Percentiles rank a stretch among this genome's conserved stretches.
phyloP scores from a whole-genome alignment of 306 rosid species.

The Rosa persica region DNA sequence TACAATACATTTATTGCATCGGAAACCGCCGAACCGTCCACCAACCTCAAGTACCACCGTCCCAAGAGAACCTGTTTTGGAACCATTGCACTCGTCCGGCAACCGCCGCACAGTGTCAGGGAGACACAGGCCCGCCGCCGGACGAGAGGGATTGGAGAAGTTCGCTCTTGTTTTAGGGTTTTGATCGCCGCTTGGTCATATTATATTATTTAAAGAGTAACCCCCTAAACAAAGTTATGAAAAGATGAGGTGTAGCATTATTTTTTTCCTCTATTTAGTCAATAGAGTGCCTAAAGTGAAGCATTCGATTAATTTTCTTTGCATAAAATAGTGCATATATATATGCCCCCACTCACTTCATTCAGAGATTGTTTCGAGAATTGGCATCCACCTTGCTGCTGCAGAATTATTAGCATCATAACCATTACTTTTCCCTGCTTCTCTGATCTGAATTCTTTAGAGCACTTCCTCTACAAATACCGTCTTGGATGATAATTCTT shows the following conservation, averaged over 20 bases:
- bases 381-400: constrained; percentile 33
- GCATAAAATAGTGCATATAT: not conserved
- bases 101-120: too few relatives aligned
- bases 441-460: constrained; percentile 25
- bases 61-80: too few relatives aligned
- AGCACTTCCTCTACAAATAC: constrained; percentile 51
- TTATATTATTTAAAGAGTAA: too few relatives aligned
- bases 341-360: constrained; percentile 29
- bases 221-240: not conserved
- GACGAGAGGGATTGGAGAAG: too few relatives aligned
- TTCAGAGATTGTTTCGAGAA: constrained; percentile 63
- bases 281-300: not conserved
- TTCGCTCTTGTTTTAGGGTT: too few relatives aligned
- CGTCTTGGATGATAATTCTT: constrained; percentile 47
- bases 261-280: not conserved
- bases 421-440: not conserved
- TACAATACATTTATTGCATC: too few relatives aligned
- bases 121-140: too few relatives aligned
- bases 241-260: not conserved
- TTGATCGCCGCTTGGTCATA: too few relatives aligned
- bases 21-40: too few relatives aligned
- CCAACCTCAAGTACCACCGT: too few relatives aligned
- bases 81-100: too few relatives aligned
- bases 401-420: not conserved
- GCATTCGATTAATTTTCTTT: not conserved